Evolutionary conservation across 495 filamentous ascomycete genomes (phyloP), one percentile per base, ranked within the genome.

Genomic region (Daldinia loculata): DNA sequence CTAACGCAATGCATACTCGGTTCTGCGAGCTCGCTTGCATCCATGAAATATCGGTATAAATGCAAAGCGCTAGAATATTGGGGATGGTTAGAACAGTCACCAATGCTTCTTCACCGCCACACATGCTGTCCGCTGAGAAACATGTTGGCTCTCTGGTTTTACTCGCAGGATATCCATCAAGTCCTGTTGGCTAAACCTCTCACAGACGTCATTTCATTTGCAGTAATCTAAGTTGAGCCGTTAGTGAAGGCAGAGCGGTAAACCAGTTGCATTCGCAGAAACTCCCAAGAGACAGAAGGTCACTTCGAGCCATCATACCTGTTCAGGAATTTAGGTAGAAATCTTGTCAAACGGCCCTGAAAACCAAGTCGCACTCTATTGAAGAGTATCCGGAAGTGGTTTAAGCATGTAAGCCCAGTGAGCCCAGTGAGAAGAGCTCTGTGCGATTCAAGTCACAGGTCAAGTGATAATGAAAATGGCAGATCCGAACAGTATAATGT

Each of bases 401-500:
- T 43, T 27, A 38, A 17, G 57, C 45, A 55, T 67, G 9, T n/a
- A 51, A 26, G 19, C 38, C 22, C 2, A 14, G 12, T 11, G 22
- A 26, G 19, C 38, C 22, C 2, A 14, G 12, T 11, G 22, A 56
- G 39, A 56, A 17, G 29, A 55, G 12, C 5, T 50, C 22, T 17
- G 56, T 51, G 50, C 30, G 9, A 70, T 61, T 24, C 39, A 50
- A 51, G 48, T 64, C 29, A 45, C 30, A 55, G 32, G 15, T 30
- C 17, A 26, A 50, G 32, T 39, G 45, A 58, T 29, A 30, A 24
- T 36, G 45, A 24, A 4, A 24, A 19, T 48, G 17, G 52, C 43
- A 60, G 8, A 38, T 29, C 60, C 17, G 26, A 56, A 58, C 17
- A 61, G 51, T 52, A 52, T 56, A 32, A 67, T 56, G 66, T 58